Evolutionary conservation across 1,284 basidiomycete genomes (phyloP), one percentile per base, ranked within the genome.

Genomic region (Tremellales sp.): DNA sequence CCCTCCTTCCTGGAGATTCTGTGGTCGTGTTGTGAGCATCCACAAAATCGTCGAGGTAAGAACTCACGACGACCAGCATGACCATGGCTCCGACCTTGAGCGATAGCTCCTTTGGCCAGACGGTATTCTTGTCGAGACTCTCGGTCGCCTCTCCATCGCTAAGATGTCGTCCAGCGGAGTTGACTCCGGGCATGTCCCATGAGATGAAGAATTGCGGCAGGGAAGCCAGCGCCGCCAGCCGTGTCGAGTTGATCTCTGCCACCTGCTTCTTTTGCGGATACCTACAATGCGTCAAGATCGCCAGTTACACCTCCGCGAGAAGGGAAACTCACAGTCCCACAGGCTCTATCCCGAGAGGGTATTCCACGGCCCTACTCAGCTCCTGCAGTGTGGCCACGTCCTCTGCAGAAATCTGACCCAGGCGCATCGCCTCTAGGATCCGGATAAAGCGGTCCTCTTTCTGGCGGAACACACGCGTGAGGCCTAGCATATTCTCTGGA

Each of bases 401-500:
- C 4, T 54, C 48, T 3, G 35, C 19, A 1, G 37, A 40, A 10
- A 66, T 43, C 0, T 9, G 3, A 0, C 68, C 70, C 10, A 52
- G 46, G 13, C 70, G 57, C 48, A 71, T 60, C n/a, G 48, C 61
- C 50, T 75, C 74, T 25, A 71, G 51, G 3, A 67, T 50, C 8
- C 47, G 43, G n/a, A 72, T 58, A 35, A 72, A 70, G 3, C n/a
- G 50, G 38, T 70, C 65, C 44, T 79, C 77, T 29, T 73, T 75
- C 50, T 80, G 78, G 36, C 79, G 68, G 66, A 93, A 97, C 6
- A 97, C 92, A 55, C 86, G 83, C 0, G 83, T 87, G 6, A 39
- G 16, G 13, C 19, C 14, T 13, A 50, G 37, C 32, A 62, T 54
- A 41, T 61, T 61, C 4, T 44, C 28, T 8, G 34, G 34, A 1